Conservation (phyloP, 805 yeast species). For the Torulaspora quercuum region DNA sequence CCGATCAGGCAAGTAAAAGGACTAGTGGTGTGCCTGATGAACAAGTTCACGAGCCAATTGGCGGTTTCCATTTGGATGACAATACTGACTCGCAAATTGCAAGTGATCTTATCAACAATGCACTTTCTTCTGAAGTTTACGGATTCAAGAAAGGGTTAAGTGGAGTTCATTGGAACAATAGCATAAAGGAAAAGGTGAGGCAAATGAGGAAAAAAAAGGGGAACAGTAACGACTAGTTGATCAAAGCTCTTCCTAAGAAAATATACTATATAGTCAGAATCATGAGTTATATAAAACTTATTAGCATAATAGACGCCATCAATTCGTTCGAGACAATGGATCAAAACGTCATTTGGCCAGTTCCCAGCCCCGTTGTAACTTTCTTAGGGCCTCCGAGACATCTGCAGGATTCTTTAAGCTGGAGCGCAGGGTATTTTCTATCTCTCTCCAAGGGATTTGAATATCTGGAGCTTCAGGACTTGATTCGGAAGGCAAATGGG, state of each 20-base stretch:
- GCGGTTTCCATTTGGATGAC: slow-evolving; percentile 3
- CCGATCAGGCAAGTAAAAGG: slow-evolving; percentile 1
- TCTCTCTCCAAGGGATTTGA: slow-evolving; percentile 46
- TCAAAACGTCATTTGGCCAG: slow-evolving; percentile 26
- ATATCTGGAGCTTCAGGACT: slow-evolving; percentile 6
- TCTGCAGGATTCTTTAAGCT: slow-evolving; percentile 36
- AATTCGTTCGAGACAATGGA: slow-evolving; percentile 1
- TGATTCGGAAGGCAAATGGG: slow-evolving; percentile 3
- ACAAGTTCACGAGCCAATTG: background rate
- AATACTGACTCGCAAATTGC: slow-evolving; percentile 18
- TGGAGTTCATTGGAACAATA: slow-evolving; percentile 63
- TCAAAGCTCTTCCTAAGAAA: no score
- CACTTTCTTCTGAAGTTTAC: slow-evolving; percentile 41
- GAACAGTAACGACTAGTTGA: slow-evolving; percentile 5
- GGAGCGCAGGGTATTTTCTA: slow-evolving; percentile 36
- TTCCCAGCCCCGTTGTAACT: slow-evolving; percentile 43
- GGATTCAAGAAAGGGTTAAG: slow-evolving; percentile 42
- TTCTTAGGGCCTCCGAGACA: slow-evolving; percentile 30
- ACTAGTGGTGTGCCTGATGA: background rate
- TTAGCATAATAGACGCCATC: slow-evolving; percentile 1
- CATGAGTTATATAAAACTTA: slow-evolving; percentile 4
- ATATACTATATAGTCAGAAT: no score
- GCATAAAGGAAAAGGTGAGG: slow-evolving; percentile 53
- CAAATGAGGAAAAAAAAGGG: slow-evolving; percentile 37
- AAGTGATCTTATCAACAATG: slow-evolving; percentile 32